phyloP scores from a whole-genome alignment of 2,329 filamentous ascomycete species.

The Plectosphaerella sp. region DNA sequence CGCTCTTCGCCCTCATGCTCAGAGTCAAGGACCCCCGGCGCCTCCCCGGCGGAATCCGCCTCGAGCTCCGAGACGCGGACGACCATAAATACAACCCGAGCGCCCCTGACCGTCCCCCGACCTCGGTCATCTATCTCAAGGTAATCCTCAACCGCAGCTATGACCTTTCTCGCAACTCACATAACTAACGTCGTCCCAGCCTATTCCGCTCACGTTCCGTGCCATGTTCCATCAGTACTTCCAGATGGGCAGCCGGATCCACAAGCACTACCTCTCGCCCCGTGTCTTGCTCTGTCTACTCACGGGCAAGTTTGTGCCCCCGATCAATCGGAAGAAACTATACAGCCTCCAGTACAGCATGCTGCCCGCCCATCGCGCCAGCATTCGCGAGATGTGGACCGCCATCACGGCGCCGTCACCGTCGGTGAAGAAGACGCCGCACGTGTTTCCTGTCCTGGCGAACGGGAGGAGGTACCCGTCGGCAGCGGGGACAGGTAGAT shows the following conservation, averaged over 20 bases:
- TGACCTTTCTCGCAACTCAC: neutral
- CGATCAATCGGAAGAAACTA: slow-evolving; percentile 88
- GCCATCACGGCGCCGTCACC: slow-evolving; percentile 52
- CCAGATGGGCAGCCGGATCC: slow-evolving; percentile 84
- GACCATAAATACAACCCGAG: slow-evolving; percentile 38
- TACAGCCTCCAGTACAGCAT: slow-evolving; percentile 98
- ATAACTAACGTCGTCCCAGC: slow-evolving; percentile 40
- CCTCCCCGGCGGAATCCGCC: slow-evolving; percentile 84
- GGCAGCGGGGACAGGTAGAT: slow-evolving; percentile 6
- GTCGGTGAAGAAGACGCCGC: slow-evolving; percentile 32
- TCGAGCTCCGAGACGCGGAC: slow-evolving; percentile 77
- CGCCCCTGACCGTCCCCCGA: slow-evolving; percentile 48
- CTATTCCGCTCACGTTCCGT: slow-evolving; percentile 82
- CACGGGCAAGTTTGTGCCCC: slow-evolving; percentile 88
- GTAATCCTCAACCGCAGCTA: slow-evolving; percentile 36
- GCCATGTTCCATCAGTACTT: slow-evolving; percentile 98
- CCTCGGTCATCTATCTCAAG: slow-evolving; percentile 83
- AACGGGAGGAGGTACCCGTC: slow-evolving; percentile 19
- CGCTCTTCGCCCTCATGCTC: slow-evolving; percentile 94
- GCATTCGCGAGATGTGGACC: slow-evolving; percentile 82
- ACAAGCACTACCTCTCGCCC: slow-evolving; percentile 91
- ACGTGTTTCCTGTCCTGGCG: slow-evolving; percentile 24
- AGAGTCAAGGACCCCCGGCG: slow-evolving; percentile 87
- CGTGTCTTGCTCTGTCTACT: slow-evolving; percentile 82
- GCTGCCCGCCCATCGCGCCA: slow-evolving; percentile 77